phyloP scores from a whole-genome alignment of 1,139 yeast species.

The Kodamaea anthophila region DNA sequence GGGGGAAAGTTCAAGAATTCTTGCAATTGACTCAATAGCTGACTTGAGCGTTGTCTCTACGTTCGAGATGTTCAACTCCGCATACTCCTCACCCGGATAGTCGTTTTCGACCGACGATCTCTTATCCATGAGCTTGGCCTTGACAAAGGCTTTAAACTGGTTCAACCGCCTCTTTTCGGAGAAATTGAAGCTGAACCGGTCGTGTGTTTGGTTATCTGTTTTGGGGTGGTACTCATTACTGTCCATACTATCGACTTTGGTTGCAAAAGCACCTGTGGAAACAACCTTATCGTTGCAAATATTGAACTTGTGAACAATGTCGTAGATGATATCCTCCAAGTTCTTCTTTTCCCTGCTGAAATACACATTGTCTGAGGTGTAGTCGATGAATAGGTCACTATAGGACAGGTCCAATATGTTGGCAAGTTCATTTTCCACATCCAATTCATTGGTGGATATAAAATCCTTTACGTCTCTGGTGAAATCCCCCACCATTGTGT shows the following conservation, averaged over 20 bases:
- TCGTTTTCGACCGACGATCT: conserved; percentile 20
- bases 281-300: conserved; percentile 46
- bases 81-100: conserved; percentile 18
- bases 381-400: conserved; percentile 68
- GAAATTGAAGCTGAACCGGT: conserved; percentile 29
- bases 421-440: conserved; percentile 40
- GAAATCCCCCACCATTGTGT: conserved; percentile 54
- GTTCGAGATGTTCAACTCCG: conserved; percentile 34
- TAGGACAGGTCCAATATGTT: conserved; percentile 64
- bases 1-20: conserved; percentile 72
- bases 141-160: conserved; percentile 38
- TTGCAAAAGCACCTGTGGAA: conserved; percentile 39
- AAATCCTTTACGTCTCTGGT: conserved; percentile 62
- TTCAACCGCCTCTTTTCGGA: conserved; percentile 37
- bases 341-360: conserved; percentile 69
- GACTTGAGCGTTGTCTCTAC: conserved; percentile 66
- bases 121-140: conserved; percentile 21
- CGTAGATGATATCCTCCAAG: conserved; percentile 55
- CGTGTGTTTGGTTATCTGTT: conserved; percentile 12
- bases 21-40: conserved; percentile 72
- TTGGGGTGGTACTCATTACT: conserved; percentile 20
- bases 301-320: conserved; percentile 46
- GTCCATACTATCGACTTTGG: conserved; percentile 36
- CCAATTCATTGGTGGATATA: conserved; percentile 42
- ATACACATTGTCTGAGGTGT: conserved; percentile 61